Conservation (phyloP, 140 eudicot genomes). For the Bidens hawaiensis region DNA sequence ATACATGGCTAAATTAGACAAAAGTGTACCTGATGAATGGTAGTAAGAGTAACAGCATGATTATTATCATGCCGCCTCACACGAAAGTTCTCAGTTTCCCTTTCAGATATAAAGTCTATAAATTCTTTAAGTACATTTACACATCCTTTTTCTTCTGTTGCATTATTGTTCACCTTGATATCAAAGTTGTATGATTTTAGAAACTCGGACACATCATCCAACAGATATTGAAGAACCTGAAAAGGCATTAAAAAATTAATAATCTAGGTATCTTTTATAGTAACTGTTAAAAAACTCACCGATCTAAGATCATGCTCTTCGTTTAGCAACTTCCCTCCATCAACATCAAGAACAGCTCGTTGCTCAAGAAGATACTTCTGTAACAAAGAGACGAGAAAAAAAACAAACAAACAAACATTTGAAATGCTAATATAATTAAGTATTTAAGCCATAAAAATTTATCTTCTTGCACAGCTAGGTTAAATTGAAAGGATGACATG, state of each 20-base stretch:
- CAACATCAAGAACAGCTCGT: conserved; percentile 80
- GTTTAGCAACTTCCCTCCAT: conserved; percentile 83
- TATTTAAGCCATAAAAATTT: background rate
- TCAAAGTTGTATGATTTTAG: conserved; percentile 46
- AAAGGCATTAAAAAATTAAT: background rate
- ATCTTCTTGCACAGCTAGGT: background rate
- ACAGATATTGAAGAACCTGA: conserved; percentile 87
- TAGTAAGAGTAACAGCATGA: conserved; percentile 91
- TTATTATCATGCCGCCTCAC: conserved; percentile 66
- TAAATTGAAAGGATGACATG: conserved; percentile 24
- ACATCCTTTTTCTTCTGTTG: conserved; percentile 56
- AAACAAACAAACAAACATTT: background rate
- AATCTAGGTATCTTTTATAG: background rate
- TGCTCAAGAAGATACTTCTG: conserved; percentile 94
- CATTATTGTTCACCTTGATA: conserved; percentile 27
- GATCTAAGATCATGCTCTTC: conserved; percentile 94
- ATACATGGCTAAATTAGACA: conserved; percentile 3
- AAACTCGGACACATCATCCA: conserved; percentile 88
- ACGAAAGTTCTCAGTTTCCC: conserved; percentile 88
- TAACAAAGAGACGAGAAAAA: conserved; percentile 11
- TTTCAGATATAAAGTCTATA: conserved; percentile 64
- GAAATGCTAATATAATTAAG: background rate
- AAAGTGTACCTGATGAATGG: conserved; percentile 87
- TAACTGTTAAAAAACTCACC: conserved; percentile 35
- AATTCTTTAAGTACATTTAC: conserved; percentile 56